phyloP scores from a whole-genome alignment of 805 yeast genomes.

The Hanseniaspora vineae region DNA sequence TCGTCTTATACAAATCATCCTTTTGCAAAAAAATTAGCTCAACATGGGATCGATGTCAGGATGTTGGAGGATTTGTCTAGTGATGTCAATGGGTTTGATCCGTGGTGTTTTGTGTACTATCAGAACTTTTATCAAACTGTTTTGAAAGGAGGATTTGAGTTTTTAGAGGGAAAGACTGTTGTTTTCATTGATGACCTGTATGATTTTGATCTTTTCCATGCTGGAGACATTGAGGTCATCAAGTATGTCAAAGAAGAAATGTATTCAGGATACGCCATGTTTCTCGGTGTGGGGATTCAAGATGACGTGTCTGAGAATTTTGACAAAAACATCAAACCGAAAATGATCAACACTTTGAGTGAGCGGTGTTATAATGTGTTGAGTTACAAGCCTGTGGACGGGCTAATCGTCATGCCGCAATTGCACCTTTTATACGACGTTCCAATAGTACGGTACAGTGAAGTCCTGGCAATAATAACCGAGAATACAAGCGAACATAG shows the following conservation, averaged over 20 bases:
- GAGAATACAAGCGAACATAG: too few relatives aligned
- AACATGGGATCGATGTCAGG: conserved; percentile 6
- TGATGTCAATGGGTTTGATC: conserved; percentile 42
- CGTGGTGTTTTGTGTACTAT: conserved; percentile 45
- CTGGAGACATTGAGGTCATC: conserved; percentile 79
- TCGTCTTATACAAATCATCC: too few relatives aligned
- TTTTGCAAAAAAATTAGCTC: too few relatives aligned
- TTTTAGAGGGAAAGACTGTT: conserved; percentile 8
- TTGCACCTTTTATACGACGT: not conserved
- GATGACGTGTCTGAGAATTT: conserved; percentile 18
- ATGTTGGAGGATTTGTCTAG: conserved; percentile 41
- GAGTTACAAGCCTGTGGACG: conserved; percentile 79
- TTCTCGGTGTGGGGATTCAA: conserved; percentile 19
- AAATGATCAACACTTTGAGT: conserved; percentile 76
- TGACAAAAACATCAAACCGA: conserved; percentile 43
- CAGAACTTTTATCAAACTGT: conserved; percentile 24
- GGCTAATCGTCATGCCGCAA: conserved; percentile 38
- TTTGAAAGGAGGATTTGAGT: conserved; percentile 12
- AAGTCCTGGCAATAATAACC: too few relatives aligned
- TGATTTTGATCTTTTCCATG: conserved; percentile 83
- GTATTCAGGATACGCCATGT: too few relatives aligned
- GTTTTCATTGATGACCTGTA: conserved; percentile 47
- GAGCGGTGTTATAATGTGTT: conserved; percentile 81
- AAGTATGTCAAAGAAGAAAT: conserved; percentile 18
- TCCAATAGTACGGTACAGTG: not conserved